phyloP scores from a whole-genome alignment of 805 yeast species.

The Metschnikowia bowlesiae region DNA sequence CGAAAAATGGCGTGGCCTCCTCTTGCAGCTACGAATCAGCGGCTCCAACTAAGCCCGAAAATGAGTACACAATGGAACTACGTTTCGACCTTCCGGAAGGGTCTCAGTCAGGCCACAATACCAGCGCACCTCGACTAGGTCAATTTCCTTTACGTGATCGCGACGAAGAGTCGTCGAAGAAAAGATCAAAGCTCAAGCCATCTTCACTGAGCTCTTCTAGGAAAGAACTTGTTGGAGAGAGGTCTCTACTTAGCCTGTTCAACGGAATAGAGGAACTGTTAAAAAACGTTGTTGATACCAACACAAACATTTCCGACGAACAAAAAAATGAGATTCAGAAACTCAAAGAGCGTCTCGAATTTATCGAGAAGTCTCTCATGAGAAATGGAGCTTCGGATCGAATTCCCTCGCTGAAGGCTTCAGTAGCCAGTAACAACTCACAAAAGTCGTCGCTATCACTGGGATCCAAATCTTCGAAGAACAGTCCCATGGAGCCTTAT shows the following conservation, averaged over 20 bases:
- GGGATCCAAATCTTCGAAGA: background rate
- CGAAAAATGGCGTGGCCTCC: conserved; percentile 16
- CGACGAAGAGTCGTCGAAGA: background rate
- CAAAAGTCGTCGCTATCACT: background rate
- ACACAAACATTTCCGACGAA: background rate
- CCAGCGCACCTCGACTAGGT: background rate
- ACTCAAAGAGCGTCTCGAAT: conserved; percentile 15
- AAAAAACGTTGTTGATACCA: background rate
- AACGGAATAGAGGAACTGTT: background rate
- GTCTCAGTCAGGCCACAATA: background rate
- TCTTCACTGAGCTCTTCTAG: background rate
- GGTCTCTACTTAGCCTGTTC: background rate
- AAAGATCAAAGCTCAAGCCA: background rate
- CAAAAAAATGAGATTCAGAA: conserved; percentile 14
- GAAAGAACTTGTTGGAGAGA: background rate
- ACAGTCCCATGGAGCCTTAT: conserved; percentile 1
- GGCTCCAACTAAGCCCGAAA: conserved; percentile 4
- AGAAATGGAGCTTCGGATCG: background rate
- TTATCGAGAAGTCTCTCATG: conserved; percentile 13
- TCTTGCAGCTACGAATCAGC: conserved; percentile 20
- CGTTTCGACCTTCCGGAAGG: conserved; percentile 4
- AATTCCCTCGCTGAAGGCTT: background rate
- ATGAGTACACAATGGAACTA: conserved; percentile 11
- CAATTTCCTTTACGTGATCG: background rate
- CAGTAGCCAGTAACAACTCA: background rate